Conservation (phyloP, 2,329 filamentous ascomycete species). For the Nothomitra cinnamomea region DNA sequence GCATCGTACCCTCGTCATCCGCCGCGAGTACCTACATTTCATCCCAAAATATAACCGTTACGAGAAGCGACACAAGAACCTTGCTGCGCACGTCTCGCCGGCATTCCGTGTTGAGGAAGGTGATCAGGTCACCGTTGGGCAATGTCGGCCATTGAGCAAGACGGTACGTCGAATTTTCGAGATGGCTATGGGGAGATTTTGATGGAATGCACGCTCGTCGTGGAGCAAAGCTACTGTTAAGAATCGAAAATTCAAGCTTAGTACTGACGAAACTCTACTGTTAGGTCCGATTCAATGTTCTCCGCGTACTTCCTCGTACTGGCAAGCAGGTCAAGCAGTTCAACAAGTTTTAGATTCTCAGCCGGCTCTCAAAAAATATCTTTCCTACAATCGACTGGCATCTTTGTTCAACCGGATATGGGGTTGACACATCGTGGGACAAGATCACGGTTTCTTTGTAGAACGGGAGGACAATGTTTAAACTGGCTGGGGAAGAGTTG, state of each 20-base stretch:
- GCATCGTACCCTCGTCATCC: slow-evolving; percentile 99
- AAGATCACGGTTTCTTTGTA: background rate
- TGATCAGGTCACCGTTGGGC: slow-evolving; percentile 97
- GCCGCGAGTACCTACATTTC: slow-evolving; percentile 99
- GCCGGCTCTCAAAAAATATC: background rate
- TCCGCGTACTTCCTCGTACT: slow-evolving; percentile 93
- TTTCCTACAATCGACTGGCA: background rate
- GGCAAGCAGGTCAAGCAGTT: slow-evolving; percentile 97
- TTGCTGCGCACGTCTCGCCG: slow-evolving; percentile 94
- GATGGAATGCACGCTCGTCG: background rate
- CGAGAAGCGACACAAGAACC: slow-evolving; percentile 99
- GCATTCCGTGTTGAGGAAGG: slow-evolving; percentile 99
- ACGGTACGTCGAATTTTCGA: slow-evolving; percentile 52
- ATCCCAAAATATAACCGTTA: slow-evolving; percentile 99
- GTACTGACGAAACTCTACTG: slow-evolving; percentile 5
- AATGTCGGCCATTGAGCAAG: slow-evolving; percentile 98
- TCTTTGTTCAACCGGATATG: background rate
- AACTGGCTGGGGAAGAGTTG: background rate
- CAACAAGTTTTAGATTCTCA: slow-evolving; percentile 74
- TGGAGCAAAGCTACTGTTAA: background rate
- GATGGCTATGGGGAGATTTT: background rate
- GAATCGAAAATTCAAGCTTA: background rate
- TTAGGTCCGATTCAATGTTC: slow-evolving; percentile 97
- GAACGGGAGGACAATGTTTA: background rate
- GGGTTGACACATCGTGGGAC: background rate